Base-by-base conservation (phyloP, 768 basidiomycete genomes). In the Psilocybe azurescens region DNA sequence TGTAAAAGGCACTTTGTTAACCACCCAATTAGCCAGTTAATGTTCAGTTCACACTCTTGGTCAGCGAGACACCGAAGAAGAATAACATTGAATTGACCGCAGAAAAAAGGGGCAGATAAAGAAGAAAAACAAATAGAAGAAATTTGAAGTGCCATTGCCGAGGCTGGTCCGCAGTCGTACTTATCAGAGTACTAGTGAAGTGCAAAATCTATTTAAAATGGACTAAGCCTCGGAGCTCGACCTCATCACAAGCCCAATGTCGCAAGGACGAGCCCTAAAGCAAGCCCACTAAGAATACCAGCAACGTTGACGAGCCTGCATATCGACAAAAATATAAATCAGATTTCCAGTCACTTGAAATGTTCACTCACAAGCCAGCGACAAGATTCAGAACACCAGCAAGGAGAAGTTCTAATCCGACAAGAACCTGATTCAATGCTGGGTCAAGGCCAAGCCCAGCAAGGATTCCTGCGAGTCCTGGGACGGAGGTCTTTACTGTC, bases 401-500 rank as follows among this genome's bases (percentile, higher is more conserved):
- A 46, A 56, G 38, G 3, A 56, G n/a, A 10, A 46, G 39, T 13
- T 56, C 39, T 39, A 56, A 56, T 41, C 54, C 54, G 9, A 24
- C 16, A 14, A 56, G 54, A 41, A 56, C 54, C 10, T 56, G 33
- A 16, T 56, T 56, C n/a, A 56, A 14, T 6, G 54, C 54, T 4
- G 29, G 3, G 16, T 56, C 54, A 13, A 29, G 38, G 0, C 39
- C 39, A 44, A 56, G 39, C 6, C 55, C 55, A 6, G 29, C 56
- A 28, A 58, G 47, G 48, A 58, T 11, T 7, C 44, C 56, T 14
- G 16, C 6, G 20, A 52, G 50, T 36, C 49, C 49, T 39, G 58
- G 58, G 29, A 58, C 49, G 3, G 50, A n/a, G 33, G 36, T 38
- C 9, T 58, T n/a, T n/a, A n/a, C n/a, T n/a, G n/a, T n/a, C n/a